Conservation (phyloP, 2,329 filamentous ascomycete species). For the Aschersonia sp. region DNA sequence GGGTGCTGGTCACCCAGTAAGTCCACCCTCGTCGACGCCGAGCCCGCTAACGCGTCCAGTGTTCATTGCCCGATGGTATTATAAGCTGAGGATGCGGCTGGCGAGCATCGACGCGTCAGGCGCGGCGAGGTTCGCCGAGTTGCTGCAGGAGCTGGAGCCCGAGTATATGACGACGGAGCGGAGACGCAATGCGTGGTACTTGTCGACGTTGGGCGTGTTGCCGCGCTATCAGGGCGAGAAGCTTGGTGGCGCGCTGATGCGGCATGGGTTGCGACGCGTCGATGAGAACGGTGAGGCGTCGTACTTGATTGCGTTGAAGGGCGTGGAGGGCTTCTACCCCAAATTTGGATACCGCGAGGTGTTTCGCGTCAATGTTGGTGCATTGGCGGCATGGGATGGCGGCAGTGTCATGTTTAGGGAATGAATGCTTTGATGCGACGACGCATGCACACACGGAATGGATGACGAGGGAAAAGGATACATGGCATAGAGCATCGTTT, state of each 20-base stretch:
- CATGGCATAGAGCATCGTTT: too few relatives aligned
- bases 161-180: slow-evolving; percentile 12
- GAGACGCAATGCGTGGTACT: slow-evolving; percentile 18
- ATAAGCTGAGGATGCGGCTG: too few relatives aligned
- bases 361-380: slow-evolving; percentile 19
- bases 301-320: slow-evolving; percentile 18
- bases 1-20: too few relatives aligned
- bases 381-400: slow-evolving; percentile 20
- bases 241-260: slow-evolving; percentile 15
- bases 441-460: not conserved
- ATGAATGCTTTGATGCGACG: too few relatives aligned
- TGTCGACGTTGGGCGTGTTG: slow-evolving; percentile 18
- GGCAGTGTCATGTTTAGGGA: slow-evolving; percentile 22
- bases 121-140: slow-evolving; percentile 7
- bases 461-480: not conserved
- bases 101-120: too few relatives aligned
- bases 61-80: too few relatives aligned
- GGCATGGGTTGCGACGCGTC: slow-evolving; percentile 13
- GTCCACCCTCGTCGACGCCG: too few relatives aligned
- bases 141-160: slow-evolving; percentile 12
- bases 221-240: slow-evolving; percentile 16
- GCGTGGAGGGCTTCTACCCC: slow-evolving; percentile 17
- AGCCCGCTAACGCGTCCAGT: too few relatives aligned
- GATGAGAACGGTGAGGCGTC: slow-evolving; percentile 14
- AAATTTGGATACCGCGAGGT: slow-evolving; percentile 19